Conservation (phyloP, 192 early-diverging fungal genomes). For the Podila minutissima region DNA sequence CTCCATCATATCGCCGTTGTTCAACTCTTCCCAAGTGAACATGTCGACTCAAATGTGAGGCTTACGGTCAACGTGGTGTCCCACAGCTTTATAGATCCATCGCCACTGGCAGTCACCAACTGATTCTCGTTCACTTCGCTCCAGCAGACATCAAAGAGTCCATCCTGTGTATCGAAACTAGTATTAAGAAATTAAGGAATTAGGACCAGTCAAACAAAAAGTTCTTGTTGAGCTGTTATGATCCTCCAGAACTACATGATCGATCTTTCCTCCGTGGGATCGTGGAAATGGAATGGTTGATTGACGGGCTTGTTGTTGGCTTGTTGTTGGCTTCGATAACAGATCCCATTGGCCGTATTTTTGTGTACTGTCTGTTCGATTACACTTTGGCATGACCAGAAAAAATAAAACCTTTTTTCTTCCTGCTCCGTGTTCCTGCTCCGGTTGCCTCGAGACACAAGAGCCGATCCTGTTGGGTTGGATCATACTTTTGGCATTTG, state of each 20-base stretch:
- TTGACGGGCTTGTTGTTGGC: neutral
- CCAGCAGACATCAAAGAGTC: constrained; percentile 95
- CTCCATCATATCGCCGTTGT: neutral
- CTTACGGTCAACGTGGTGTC: constrained; percentile 85
- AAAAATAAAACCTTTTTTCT: neutral
- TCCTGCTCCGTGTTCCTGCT: neutral
- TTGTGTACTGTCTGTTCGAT: neutral
- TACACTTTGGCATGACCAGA: constrained; percentile 1
- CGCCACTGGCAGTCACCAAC: constrained; percentile 88
- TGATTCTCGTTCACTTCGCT: constrained; percentile 97
- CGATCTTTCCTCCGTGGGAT: too few relatives aligned
- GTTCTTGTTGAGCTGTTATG: too few relatives aligned
- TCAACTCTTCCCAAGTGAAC: neutral
- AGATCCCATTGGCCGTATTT: neutral
- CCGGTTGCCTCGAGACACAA: constrained; percentile 17
- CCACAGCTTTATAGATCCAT: constrained; percentile 96
- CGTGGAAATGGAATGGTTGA: too few relatives aligned
- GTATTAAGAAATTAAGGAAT: neutral
- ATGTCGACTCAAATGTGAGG: neutral
- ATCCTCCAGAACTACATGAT: too few relatives aligned
- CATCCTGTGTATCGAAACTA: constrained; percentile 97
- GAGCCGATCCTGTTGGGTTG: neutral
- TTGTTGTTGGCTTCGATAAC: neutral
- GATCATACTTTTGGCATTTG: neutral
- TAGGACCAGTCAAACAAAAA: neutral